Evolutionary conservation across 257 asterid genomes (phyloP).

Genomic region (Verbena officinalis): DNA sequence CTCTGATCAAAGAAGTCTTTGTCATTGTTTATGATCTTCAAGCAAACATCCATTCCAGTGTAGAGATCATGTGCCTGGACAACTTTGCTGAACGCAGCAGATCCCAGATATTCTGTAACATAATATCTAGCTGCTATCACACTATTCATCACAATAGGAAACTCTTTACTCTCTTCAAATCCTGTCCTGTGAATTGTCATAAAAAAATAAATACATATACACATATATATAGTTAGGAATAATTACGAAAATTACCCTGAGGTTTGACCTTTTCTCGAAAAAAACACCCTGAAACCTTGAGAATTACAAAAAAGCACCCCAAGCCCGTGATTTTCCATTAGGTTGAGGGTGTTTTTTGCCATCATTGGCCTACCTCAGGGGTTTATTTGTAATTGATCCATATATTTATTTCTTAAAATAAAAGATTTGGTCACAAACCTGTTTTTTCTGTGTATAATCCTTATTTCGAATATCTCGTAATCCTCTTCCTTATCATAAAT

Average conservation of each 20-base stretch:
- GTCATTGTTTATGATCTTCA: conserved; percentile 94
- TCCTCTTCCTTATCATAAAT: conserved; percentile 68
- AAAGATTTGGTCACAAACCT: conserved; percentile 47
- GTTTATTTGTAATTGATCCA: no score
- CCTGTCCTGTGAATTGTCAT: conserved; percentile 87
- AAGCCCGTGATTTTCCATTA: no score
- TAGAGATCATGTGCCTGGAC: conserved; percentile 87
- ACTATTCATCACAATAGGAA: conserved; percentile 73
- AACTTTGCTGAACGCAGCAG: conserved; percentile 98
- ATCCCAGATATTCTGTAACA: conserved; percentile 82
- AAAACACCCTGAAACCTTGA: no score
- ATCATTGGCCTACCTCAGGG: no score
- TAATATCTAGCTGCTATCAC: conserved; percentile 80
- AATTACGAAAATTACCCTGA: no score
- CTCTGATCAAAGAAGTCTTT: conserved; percentile 98
- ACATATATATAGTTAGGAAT: no score
- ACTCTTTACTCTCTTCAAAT: conserved; percentile 88
- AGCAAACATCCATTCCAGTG: conserved; percentile 80
- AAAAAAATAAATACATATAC: conserved; percentile 57
- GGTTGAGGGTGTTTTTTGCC: no score
- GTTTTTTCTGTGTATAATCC: conserved; percentile 88
- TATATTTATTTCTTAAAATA: no score
- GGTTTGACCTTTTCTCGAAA: no score
- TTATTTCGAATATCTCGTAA: conserved; percentile 69
- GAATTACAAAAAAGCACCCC: no score